Base-by-base conservation (phyloP, 257 asterid genomes). In the Lavandula angustifolia region DNA sequence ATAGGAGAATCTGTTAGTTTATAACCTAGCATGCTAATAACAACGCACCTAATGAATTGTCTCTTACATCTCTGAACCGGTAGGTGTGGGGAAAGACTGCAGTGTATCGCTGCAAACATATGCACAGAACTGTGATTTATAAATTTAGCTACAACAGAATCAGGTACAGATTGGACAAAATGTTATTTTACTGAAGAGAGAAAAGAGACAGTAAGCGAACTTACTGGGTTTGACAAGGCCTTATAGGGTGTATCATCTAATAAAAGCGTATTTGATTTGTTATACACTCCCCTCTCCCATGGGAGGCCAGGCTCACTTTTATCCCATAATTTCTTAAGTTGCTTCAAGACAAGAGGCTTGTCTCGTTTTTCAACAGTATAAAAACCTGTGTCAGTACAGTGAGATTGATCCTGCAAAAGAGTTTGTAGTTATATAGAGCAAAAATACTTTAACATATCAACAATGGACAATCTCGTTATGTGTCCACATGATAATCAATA, bases 241-340 rank as follows among this genome's bases (percentile, higher is more conserved):
- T 91, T 88, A 68, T 76, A 76, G 4, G 96, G 98, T 69, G 95
- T 80, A 71, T 91, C 98, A 49, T 91, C 98, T 70, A 91, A 60
- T 77, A 91, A 69, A 69, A 91, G 85, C 3, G 98, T 91, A 73
- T 91, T 88, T 40, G 94, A 66, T 72, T 86, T 95, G 59, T 88
- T 84, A 71, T 74, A 88, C 14, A 74, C 84, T 60, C 96, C 96
- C 69, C 41, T 76, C 64, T 86, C 85, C 98, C 96, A 91, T 6
- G 96, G 98, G 51, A 88, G 88, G 83, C 61, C 76, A 37, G 81
- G 80, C 13, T 79, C 91, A 34, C 13, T 42, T 76, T 81, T 88
- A 60, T 88, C 82, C 98, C 98, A 91, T 60, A 91, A 70, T 74
- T 79, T 86, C 59, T 80, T 82, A 7, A 91, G 84, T 67, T 86